Evolutionary conservation across 169 alveolate genomes (phyloP), one percentile per base, ranked within the genome.

Genomic region (Babesia divergens): DNA sequence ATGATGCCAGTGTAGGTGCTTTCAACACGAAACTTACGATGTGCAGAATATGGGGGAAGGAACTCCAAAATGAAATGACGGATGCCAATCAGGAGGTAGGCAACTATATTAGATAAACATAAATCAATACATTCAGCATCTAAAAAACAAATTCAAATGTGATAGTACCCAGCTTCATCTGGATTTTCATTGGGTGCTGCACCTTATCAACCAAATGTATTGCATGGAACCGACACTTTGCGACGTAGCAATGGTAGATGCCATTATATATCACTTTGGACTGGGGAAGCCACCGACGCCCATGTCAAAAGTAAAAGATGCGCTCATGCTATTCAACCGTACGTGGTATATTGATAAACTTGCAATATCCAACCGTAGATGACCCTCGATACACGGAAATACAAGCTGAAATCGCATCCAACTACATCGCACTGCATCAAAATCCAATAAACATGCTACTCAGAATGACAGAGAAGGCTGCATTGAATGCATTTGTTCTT

Each of bases 401-500:
- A 3, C 86, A 77, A 47, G 43, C 47, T 7, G 7, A 29, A 0
- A 46, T 77, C 26, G 66, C 86, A 28, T 67, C 82, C 31, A 80
- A 80, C 40, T 65, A 65, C 47, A 55, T 80, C 29, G 71, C 84
- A 4, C 84, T 80, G 24, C 60, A 60, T 31, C 88, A 80, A 50
- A 80, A 80, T 42, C 88, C 88, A 6, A 46, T 80, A 16, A 80
- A 80, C 71, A 18, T 80, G 77, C 44, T 80, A 6, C 42, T 69
- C 65, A 58, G 84, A 42, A 69, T 69, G 58, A 74, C 86, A 0
- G 26, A 11, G n/a, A 47, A 58, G 7, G 43, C 38, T 0, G 59
- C 59, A 6, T 31, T 67, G 67, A 24, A 58, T 16, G 32, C 55
- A 14, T 67, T 77, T 67, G 46, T 50, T 42, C 65, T 77, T 56